Evolutionary conservation across 441 rosid species (phyloP).

Genomic region (Adansonia rubrostipa): DNA sequence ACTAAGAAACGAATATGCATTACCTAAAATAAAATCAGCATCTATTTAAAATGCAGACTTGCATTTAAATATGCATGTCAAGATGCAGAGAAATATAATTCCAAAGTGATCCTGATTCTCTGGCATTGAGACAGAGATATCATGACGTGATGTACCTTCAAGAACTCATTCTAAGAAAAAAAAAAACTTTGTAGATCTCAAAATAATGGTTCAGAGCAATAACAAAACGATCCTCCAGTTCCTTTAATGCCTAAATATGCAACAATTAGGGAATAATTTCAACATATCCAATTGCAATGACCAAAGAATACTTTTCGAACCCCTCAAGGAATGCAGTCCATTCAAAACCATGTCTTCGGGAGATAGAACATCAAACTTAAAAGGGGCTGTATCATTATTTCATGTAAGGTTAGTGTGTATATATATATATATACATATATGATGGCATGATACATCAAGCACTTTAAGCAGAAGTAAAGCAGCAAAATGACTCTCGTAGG

Average conservation of each 20-base stretch:
- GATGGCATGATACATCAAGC: neutral
- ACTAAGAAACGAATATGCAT: conserved; percentile 2
- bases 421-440: neutral
- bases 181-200: neutral
- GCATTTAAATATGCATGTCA: neutral
- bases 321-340: conserved; percentile 36
- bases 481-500: conserved; percentile 13
- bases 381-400: conserved; percentile 58
- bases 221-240: neutral
- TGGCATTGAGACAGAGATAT: neutral
- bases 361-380: conserved; percentile 88
- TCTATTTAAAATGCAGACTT: conserved; percentile 6
- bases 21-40: neutral
- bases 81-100: neutral
- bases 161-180: neutral
- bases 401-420: conserved; percentile 29
- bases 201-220: neutral
- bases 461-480: conserved; percentile 13
- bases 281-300: conserved; percentile 27
- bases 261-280: conserved; percentile 13
- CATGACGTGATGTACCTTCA: neutral
- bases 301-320: too few species aligned
- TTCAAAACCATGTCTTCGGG: conserved; percentile 81
- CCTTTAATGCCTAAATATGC: neutral
- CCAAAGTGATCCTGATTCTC: neutral